These are phyloP conservation scores for Pseudogymnoascus sp. DNA, from an alignment of 2,329 filamentous ascomycete genomes.

Conservation along the genomic window DNA sequence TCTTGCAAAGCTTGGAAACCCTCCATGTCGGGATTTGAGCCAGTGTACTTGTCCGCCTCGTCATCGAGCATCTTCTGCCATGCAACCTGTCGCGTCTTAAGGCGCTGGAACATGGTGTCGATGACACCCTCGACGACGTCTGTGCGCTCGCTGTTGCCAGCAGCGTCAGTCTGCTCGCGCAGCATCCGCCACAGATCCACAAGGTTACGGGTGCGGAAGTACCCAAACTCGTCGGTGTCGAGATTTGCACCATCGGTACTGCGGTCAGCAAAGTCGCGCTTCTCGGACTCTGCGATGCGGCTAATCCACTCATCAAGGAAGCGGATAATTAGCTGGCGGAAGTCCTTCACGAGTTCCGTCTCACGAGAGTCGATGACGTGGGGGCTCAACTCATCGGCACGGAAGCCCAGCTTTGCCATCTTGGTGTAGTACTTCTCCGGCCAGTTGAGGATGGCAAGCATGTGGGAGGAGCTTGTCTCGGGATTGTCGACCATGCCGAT, in stretches of 20 bases:
- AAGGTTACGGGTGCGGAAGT: conserved; percentile 84
- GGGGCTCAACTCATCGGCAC: conserved; percentile 67
- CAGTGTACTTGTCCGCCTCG: conserved; percentile 69
- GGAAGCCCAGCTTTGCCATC: conserved; percentile 83
- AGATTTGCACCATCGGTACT: conserved; percentile 67
- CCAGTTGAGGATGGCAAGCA: conserved; percentile 90
- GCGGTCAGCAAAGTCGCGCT: conserved; percentile 71
- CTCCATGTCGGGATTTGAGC: conserved; percentile 48
- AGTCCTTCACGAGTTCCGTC: conserved; percentile 83
- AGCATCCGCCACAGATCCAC: conserved; percentile 98
- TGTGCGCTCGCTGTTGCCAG: conserved; percentile 72
- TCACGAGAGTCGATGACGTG: conserved; percentile 89
- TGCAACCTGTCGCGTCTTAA: conserved; percentile 72
- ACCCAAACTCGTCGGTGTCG: conserved; percentile 80
- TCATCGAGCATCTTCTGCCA: conserved; percentile 87
- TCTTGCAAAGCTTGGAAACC: conserved; percentile 78
- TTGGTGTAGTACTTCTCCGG: conserved; percentile 93
- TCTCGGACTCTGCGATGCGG: conserved; percentile 77
- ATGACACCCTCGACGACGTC: conserved; percentile 94
- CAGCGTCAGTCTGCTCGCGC: conserved; percentile 81
- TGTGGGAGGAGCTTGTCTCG: conserved; percentile 75
- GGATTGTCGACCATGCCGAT: conserved; percentile 75
- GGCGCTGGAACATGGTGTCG: conserved; percentile 86
- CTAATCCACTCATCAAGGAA: conserved; percentile 98
- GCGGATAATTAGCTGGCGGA: conserved; percentile 89